A percentile compares a stretch with the other conserved stretches of the same genome.
These are phyloP conservation scores for Claviceps citrina DNA, from an alignment of 2,329 filamentous ascomycete genomes.

Conservation along the genomic window DNA sequence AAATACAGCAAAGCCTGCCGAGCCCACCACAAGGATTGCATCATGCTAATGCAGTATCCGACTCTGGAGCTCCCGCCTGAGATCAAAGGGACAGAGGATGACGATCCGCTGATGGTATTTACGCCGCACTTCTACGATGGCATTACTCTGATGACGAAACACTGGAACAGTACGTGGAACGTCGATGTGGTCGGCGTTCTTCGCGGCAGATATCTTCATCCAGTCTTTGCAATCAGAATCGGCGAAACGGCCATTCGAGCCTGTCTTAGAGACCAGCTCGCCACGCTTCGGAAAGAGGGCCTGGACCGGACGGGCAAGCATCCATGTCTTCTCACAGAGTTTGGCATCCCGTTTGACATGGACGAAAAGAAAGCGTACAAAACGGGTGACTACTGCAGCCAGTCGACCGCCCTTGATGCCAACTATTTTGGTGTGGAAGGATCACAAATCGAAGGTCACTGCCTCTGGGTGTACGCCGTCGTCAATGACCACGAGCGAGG, in stretches of 20 bases:
- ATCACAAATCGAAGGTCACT: constrained; percentile 67
- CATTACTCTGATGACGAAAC: constrained; percentile 91
- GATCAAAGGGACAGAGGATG: constrained; percentile 75
- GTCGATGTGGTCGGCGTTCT: constrained; percentile 88
- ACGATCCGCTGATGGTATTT: constrained; percentile 82
- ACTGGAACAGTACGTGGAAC: constrained; percentile 97
- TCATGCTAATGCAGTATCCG: constrained; percentile 83
- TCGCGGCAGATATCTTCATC: constrained; percentile 73
- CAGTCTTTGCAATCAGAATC: constrained; percentile 81
- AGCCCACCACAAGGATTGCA: constrained; percentile 58
- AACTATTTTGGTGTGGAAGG: constrained; percentile 90
- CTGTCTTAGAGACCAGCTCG: constrained; percentile 77
- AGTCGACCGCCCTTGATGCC: constrained; percentile 83
- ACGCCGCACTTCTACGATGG: constrained; percentile 95
- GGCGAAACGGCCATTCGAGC: constrained; percentile 91
- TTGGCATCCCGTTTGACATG: constrained; percentile 98
- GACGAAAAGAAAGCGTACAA: constrained; percentile 91
- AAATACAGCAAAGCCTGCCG: constrained; percentile 62
- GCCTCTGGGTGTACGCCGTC: constrained; percentile 74
- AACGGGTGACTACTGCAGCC: constrained; percentile 86
- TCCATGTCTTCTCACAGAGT: constrained; percentile 82
- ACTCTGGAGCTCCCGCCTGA: constrained; percentile 80
- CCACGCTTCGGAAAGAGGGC: constrained; percentile 70
- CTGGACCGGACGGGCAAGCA: constrained; percentile 77
- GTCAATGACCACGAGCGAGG: constrained; percentile 78